Conservation (phyloP, 2,329 filamentous ascomycete species). For the Orbilia javanica region DNA sequence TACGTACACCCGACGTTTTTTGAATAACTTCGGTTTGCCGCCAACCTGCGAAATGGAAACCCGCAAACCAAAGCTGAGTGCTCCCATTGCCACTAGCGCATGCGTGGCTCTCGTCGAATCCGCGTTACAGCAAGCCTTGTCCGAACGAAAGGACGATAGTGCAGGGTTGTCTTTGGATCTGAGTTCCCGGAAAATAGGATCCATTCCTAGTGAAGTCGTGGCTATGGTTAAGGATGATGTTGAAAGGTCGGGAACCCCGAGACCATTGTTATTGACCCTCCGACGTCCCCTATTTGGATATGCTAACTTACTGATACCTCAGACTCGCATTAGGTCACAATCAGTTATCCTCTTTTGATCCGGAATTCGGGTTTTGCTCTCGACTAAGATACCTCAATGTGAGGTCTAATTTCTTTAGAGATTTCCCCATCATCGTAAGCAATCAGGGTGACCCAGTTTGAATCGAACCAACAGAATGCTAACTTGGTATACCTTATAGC, state of each 20-base stretch:
- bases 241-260: conserved; percentile 66
- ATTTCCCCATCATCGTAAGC: conserved; percentile 61
- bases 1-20: not conserved
- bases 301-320: conserved; percentile 20
- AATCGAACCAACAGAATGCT: not conserved
- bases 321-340: conserved; percentile 70
- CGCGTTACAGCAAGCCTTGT: conserved; percentile 38
- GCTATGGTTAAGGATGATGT: conserved; percentile 70
- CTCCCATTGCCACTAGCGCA: conserved; percentile 31
- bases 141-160: conserved; percentile 30
- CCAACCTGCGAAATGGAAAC: conserved; percentile 25
- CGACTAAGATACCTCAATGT: conserved; percentile 62
- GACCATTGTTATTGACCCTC: not conserved
- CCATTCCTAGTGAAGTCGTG: conserved; percentile 69
- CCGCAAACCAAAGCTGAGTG: conserved; percentile 21
- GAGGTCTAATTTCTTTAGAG: conserved; percentile 61
- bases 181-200: conserved; percentile 68
- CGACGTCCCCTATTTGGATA: conserved; percentile 4
- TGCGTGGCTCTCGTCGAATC: conserved; percentile 39
- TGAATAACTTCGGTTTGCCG: not conserved
- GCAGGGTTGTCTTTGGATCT: conserved; percentile 68
- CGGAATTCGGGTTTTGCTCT: conserved; percentile 60
- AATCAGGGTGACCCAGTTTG: not conserved
- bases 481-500: conserved; percentile 46
- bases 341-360: conserved; percentile 64